phyloP scores from a whole-genome alignment of 192 early-diverging fungal genomes.

The Diversispora epigaea region DNA sequence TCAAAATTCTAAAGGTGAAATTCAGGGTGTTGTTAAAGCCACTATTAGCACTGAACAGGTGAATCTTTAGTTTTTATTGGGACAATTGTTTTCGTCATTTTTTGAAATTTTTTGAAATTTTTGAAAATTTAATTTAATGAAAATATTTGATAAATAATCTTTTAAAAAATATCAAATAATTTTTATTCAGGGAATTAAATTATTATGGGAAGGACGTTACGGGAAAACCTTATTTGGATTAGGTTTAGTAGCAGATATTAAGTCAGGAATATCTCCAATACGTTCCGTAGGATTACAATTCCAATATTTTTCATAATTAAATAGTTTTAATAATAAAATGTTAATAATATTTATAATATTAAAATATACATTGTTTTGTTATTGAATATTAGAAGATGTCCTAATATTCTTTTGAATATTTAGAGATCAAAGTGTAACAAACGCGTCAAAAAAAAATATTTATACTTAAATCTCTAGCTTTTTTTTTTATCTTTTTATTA shows the following conservation, averaged over 20 bases:
- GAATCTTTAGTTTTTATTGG: background rate
- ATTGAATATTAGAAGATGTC: no score
- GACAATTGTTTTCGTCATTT: background rate
- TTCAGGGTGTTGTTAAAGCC: slow-evolving; percentile 36
- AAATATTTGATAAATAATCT: no score
- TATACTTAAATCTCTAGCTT: no score
- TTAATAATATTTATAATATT: no score
- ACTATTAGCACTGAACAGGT: slow-evolving; percentile 35
- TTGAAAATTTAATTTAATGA: background rate
- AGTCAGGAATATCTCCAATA: slow-evolving; percentile 48
- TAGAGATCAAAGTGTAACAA: no score
- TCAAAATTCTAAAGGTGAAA: slow-evolving; percentile 21
- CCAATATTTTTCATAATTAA: slow-evolving; percentile 55
- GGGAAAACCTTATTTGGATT: slow-evolving; percentile 64
- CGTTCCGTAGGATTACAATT: slow-evolving; percentile 56
- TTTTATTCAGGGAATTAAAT: slow-evolving; percentile 54
- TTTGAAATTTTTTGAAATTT: slow-evolving; percentile 17
- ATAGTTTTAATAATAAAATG: background rate
- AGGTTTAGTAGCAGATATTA: slow-evolving; percentile 65
- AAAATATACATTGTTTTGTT: no score
- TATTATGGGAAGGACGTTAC: slow-evolving; percentile 73
- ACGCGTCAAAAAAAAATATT: no score
- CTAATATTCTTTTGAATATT: no score
- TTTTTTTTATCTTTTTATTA: no score
- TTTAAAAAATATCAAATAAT: background rate